Percentiles rank a stretch among this genome's conserved stretches.
These are phyloP conservation scores for Lecanicillium sp. DNA, from an alignment of 2,329 filamentous ascomycete genomes.

Conservation along the genomic window DNA sequence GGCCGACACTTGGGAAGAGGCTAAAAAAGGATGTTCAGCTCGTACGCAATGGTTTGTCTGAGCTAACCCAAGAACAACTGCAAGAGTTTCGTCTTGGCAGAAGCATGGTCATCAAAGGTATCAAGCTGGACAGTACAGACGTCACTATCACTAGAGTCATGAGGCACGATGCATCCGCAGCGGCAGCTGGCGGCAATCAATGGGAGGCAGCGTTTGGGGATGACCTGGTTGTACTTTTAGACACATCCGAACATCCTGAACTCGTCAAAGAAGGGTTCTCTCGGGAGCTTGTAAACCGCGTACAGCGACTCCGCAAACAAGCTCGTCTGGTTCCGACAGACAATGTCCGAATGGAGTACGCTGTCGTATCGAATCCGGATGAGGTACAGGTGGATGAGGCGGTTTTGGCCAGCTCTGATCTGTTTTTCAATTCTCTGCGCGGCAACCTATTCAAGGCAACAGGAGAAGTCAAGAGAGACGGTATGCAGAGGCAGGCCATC, in stretches of 20 bases:
- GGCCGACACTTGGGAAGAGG: constrained; percentile 85
- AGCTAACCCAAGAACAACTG: constrained; percentile 61
- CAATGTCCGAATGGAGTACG: constrained; percentile 84
- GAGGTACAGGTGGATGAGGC: constrained; percentile 53
- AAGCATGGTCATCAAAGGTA: constrained; percentile 71
- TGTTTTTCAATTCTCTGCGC: constrained; percentile 64
- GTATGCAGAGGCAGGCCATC: too few relatives aligned
- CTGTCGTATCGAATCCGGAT: constrained; percentile 67
- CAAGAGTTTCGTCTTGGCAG: constrained; percentile 65
- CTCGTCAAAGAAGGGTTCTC: constrained; percentile 75
- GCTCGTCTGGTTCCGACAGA: constrained; percentile 78
- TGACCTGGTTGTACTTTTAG: constrained; percentile 68
- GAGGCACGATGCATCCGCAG: too few relatives aligned
- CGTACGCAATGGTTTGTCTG: constrained; percentile 76
- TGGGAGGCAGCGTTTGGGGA: constrained; percentile 18
- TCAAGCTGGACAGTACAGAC: constrained; percentile 68
- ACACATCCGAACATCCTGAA: constrained; percentile 66
- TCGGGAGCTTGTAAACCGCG: constrained; percentile 77
- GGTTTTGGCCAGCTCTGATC: constrained; percentile 50
- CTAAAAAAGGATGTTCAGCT: constrained; percentile 81
- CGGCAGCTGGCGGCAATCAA: constrained; percentile 2
- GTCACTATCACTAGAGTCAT: constrained; percentile 33
- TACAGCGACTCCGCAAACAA: constrained; percentile 83
- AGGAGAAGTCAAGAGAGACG: too few relatives aligned
- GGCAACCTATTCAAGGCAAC: constrained; percentile 50